Conservation (phyloP, 2,329 filamentous ascomycete genomes). For the Curvularia spicifera region DNA sequence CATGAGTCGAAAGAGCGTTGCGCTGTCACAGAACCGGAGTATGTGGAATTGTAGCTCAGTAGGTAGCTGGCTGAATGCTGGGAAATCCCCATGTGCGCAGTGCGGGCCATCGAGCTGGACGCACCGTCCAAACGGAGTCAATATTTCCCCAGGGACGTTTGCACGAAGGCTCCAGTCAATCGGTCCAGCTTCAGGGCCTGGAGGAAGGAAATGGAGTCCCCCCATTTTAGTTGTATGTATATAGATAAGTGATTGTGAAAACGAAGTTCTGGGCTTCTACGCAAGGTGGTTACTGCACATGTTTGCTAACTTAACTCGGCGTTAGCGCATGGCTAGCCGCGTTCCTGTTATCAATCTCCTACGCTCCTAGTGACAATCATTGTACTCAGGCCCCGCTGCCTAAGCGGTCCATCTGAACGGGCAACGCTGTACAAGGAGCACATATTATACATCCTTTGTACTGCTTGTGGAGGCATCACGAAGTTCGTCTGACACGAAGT, state of each 20-base stretch:
- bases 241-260: neutral
- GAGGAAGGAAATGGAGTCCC: neutral
- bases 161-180: neutral
- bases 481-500: neutral
- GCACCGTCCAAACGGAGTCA: neutral
- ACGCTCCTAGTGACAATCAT: neutral
- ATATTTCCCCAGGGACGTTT: neutral
- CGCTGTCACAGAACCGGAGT: constrained; percentile 16
- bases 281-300: neutral
- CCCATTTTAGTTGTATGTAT: neutral
- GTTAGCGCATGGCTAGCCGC: neutral
- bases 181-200: neutral
- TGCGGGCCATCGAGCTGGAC: neutral
- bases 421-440: constrained; percentile 18
- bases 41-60: constrained; percentile 20
- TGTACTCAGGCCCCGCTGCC: constrained; percentile 3
- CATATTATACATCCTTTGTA: constrained; percentile 12
- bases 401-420: constrained; percentile 7
- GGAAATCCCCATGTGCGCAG: neutral
- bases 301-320: neutral
- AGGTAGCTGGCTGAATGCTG: constrained; percentile 12
- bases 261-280: neutral
- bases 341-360: too few species aligned
- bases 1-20: constrained; percentile 28
- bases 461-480: constrained; percentile 6